These are phyloP conservation scores for Malus sylvestris DNA, from an alignment of 306 rosid species.

Conservation along the genomic window DNA sequence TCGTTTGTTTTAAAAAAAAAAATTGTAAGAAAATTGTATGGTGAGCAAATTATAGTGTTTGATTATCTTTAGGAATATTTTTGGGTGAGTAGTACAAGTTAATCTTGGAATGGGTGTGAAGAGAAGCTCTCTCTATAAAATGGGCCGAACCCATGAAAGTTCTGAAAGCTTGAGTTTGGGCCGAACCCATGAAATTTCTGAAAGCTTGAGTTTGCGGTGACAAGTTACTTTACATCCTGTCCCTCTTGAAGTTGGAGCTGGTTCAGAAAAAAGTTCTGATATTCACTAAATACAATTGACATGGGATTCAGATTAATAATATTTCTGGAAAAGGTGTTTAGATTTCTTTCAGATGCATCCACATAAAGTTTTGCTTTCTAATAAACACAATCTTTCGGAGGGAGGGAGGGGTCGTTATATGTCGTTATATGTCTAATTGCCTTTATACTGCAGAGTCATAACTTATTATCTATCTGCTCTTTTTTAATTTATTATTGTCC, in stretches of 20 bases:
- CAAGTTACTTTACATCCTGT: constrained; percentile 70
- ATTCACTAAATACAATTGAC: constrained; percentile 75
- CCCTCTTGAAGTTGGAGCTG: constrained; percentile 82
- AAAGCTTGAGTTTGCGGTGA: constrained; percentile 9
- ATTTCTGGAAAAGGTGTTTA: constrained; percentile 77
- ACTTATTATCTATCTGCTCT: not conserved
- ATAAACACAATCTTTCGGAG: not conserved
- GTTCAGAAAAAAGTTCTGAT: constrained; percentile 86
- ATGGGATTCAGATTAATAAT: constrained; percentile 75
- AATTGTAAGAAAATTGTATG: too few species aligned
- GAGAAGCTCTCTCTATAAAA: not conserved
- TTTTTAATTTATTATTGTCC: not conserved
- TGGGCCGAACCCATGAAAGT: not conserved
- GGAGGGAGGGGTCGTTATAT: not conserved
- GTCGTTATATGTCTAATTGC: not conserved
- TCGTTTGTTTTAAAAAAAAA: too few species aligned
- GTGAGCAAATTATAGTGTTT: too few species aligned
- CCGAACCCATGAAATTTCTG: not conserved
- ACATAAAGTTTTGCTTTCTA: not conserved
- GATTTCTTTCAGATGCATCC: constrained; percentile 9
- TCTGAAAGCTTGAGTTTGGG: not conserved
- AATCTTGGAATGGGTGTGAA: too few species aligned
- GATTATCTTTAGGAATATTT: too few species aligned
- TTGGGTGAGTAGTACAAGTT: too few species aligned
- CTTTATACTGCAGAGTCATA: not conserved